phyloP scores from a whole-genome alignment of 1,139 yeast genomes.

The Pichia sp. region DNA sequence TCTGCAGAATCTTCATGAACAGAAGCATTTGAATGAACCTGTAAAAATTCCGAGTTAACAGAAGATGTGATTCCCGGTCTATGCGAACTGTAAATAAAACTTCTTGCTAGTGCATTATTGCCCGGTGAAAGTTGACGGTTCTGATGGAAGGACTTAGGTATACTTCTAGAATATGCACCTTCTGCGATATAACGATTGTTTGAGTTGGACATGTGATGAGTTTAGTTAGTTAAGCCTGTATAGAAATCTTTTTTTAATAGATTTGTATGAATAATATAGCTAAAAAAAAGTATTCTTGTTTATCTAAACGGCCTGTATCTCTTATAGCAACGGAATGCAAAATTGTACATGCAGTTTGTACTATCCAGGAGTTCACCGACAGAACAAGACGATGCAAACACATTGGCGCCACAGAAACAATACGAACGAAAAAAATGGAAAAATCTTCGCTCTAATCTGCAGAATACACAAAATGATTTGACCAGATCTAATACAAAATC shows the following conservation, averaged over 20 bases:
- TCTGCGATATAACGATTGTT: background rate
- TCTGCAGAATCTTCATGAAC: conserved; percentile 62
- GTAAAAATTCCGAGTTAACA: conserved; percentile 10
- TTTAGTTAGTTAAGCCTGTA: no score
- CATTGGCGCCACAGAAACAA: background rate
- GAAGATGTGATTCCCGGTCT: conserved; percentile 23
- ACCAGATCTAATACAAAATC: no score
- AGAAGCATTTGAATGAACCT: conserved; percentile 41
- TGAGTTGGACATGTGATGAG: background rate
- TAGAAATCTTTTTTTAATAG: no score
- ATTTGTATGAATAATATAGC: no score
- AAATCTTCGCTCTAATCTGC: background rate
- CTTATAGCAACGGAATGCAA: no score
- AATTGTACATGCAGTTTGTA: background rate
- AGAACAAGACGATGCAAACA: background rate
- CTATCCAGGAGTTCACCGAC: no score
- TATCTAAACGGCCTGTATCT: no score
- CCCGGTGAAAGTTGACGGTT: conserved; percentile 17
- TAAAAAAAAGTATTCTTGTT: no score
- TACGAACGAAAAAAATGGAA: background rate
- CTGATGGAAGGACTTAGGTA: conserved; percentile 7
- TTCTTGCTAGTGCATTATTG: conserved; percentile 23
- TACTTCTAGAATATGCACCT: background rate
- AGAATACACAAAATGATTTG: no score
- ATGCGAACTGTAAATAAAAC: conserved; percentile 27